Percentiles rank a stretch among this genome's conserved stretches.
These are phyloP conservation scores for Kalanchoe fedtschenkoi DNA, from an alignment of 164 flowering plant species.

Conservation along the genomic window DNA sequence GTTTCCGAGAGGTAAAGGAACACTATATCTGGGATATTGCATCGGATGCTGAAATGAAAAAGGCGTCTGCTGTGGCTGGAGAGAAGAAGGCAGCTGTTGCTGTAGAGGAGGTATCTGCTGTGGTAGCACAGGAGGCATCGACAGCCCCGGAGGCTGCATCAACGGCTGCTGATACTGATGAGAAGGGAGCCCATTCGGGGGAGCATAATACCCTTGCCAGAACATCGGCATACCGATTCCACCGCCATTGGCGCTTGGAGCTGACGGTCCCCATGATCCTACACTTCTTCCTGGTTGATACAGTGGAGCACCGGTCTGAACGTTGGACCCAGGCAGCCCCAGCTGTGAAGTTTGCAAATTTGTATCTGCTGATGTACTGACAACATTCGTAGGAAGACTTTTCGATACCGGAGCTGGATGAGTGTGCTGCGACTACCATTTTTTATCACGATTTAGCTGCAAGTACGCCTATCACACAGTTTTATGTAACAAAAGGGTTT, in stretches of 20 bases:
- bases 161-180: not conserved
- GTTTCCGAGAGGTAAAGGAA: not conserved
- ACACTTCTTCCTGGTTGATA: constrained; percentile 1
- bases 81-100: not conserved
- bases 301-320: not conserved
- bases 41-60: not conserved
- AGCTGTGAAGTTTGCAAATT: not conserved
- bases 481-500: not conserved
- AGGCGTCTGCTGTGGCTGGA: not conserved
- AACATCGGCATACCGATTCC: constrained; percentile 5
- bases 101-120: not conserved
- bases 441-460: not conserved
- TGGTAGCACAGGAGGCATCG: constrained; percentile 2
- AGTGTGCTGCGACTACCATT: constrained; percentile 66
- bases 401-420: not conserved
- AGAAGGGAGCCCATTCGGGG: not conserved
- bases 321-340: not conserved
- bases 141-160: not conserved
- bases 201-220: constrained; percentile 1
- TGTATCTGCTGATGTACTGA: not conserved
- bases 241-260: not conserved
- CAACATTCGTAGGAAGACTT: not conserved
- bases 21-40: not conserved
- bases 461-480: not conserved
- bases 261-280: constrained; percentile 5